These are phyloP conservation scores for Peribolospora kevripleyi DNA, from an alignment of 768 basidiomycete species.

Conservation along the genomic window DNA sequence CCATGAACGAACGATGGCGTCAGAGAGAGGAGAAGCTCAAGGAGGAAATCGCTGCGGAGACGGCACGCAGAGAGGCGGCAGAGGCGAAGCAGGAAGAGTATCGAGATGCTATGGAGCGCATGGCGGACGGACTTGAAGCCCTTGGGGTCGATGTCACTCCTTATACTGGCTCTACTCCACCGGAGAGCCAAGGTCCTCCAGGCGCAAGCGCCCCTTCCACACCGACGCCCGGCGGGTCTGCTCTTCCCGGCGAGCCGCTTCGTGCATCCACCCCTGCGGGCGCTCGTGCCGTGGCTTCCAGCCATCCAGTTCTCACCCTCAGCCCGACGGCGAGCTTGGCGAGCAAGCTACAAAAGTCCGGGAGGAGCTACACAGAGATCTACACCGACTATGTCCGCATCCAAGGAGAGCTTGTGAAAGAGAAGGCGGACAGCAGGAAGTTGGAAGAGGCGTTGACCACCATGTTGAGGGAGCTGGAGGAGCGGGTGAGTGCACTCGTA, in stretches of 20 bases:
- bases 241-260: conserved; percentile 4
- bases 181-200: neutral
- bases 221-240: neutral
- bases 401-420: conserved; percentile 53
- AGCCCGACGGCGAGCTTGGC: conserved; percentile 67
- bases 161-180: neutral
- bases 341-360: conserved; percentile 49
- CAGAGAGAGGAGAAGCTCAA: conserved; percentile 38
- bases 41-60: conserved; percentile 50
- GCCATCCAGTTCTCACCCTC: conserved; percentile 32
- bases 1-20: conserved; percentile 42
- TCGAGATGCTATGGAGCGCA: conserved; percentile 11
- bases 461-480: conserved; percentile 72
- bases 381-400: conserved; percentile 72
- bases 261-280: no score
- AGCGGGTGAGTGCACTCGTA: conserved; percentile 30
- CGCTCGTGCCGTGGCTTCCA: neutral
- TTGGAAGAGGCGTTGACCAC: conserved; percentile 58
- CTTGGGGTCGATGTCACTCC: neutral
- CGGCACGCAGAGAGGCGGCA: conserved; percentile 31
- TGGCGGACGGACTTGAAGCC: conserved; percentile 5
- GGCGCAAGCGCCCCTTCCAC: neutral
- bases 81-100: conserved; percentile 12
- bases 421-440: conserved; percentile 56
- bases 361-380: conserved; percentile 80